Percentiles rank a stretch among this genome's conserved stretches.
phyloP scores from a whole-genome alignment of 164 flowering plant genomes.

The Amborella trichopoda region DNA sequence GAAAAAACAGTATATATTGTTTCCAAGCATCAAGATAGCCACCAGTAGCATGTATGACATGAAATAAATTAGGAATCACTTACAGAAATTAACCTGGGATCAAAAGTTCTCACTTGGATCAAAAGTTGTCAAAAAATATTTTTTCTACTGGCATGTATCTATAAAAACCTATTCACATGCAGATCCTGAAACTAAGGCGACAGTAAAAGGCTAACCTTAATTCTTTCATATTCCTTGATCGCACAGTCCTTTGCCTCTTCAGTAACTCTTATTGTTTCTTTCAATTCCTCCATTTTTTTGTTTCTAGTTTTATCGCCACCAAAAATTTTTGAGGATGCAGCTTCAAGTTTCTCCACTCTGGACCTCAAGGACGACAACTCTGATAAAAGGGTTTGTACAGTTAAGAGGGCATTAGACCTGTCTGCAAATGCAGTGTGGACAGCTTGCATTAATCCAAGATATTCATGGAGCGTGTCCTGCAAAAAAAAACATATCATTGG shows the following conservation, averaged over 20 bases:
- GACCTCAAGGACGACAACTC: slow-evolving; percentile 62
- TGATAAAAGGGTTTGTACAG: slow-evolving; percentile 79
- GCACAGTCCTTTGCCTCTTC: slow-evolving; percentile 85
- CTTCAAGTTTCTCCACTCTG: slow-evolving; percentile 71
- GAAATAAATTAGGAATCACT: too few relatives aligned
- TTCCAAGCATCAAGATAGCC: too few relatives aligned
- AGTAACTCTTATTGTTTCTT: slow-evolving; percentile 58
- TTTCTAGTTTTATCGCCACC: slow-evolving; percentile 81
- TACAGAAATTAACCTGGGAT: too few relatives aligned
- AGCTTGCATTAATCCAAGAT: slow-evolving; percentile 82
- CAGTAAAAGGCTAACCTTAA: too few relatives aligned
- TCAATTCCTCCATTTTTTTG: slow-evolving; percentile 66
- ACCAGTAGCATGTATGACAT: too few relatives aligned
- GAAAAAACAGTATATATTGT: too few relatives aligned
- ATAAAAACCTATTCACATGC: too few relatives aligned
- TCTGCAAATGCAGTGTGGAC: slow-evolving; percentile 80
- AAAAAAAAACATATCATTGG: slow-evolving; percentile 3
- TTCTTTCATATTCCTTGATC: slow-evolving; percentile 65
- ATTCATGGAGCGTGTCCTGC: slow-evolving; percentile 85
- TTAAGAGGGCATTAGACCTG: slow-evolving; percentile 78
- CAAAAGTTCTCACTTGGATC: too few relatives aligned
- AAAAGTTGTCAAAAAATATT: too few relatives aligned
- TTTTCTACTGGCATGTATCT: too few relatives aligned
- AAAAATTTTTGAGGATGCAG: slow-evolving; percentile 78
- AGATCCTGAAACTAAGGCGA: too few relatives aligned